phyloP scores from a whole-genome alignment of 2,329 filamentous ascomycete genomes.

The Alternaria triticimaculans region DNA sequence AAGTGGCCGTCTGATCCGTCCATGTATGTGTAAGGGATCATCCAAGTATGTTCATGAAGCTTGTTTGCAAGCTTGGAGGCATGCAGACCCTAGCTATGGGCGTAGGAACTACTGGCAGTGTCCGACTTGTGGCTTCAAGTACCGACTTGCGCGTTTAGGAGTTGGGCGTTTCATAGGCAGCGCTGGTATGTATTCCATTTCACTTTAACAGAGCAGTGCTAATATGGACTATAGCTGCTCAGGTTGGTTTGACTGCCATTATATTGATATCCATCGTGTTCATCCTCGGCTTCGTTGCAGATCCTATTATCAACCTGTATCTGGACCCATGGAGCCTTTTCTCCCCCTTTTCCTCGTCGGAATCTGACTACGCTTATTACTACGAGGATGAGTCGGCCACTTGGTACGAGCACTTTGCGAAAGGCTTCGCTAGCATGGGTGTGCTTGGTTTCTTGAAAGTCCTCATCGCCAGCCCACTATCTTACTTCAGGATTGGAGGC shows the following conservation, averaged over 20 bases:
- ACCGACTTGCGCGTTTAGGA: constrained; percentile 76
- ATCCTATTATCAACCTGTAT: constrained; percentile 90
- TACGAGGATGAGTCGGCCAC: constrained; percentile 52
- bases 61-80: constrained; percentile 84
- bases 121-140: constrained; percentile 84
- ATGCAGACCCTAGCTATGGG: constrained; percentile 69
- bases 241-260: constrained; percentile 72
- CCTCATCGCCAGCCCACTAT: constrained; percentile 76
- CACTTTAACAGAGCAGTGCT: constrained; percentile 6
- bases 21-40: constrained; percentile 92
- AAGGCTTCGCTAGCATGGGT: constrained; percentile 89
- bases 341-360: constrained; percentile 37
- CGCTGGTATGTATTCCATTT: constrained; percentile 42
- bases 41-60: constrained; percentile 94
- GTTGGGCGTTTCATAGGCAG: constrained; percentile 70
- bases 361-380: constrained; percentile 32
- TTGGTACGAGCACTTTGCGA: constrained; percentile 85
- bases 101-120: constrained; percentile 83
- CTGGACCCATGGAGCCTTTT: constrained; percentile 69
- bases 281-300: constrained; percentile 85
- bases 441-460: constrained; percentile 85
- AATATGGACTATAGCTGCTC: constrained; percentile 55
- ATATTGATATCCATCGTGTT: constrained; percentile 79
- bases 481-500: constrained; percentile 73
- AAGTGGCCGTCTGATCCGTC: constrained; percentile 79